Evolutionary conservation across 805 yeast species (phyloP), one percentile per base, ranked within the genome.

Genomic region (Pichia thaimueangensis): DNA sequence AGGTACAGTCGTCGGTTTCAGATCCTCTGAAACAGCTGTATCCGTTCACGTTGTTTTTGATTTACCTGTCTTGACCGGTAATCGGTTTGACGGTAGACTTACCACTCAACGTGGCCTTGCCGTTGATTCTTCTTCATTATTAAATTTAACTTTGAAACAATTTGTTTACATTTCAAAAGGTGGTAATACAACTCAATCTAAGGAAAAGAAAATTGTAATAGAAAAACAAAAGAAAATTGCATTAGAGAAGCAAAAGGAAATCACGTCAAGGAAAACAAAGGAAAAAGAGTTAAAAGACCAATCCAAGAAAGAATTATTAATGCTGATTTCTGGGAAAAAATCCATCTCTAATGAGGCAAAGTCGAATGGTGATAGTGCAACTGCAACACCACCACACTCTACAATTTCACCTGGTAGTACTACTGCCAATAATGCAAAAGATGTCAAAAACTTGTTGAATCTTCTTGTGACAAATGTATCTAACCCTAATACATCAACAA

Each of bases 11-110:
- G 82, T 86, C 38, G 82, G 84, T 8, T 68, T 74, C 43, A 64
- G 64, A 20, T 63, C 74, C 4, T 69, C 77, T 31, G 86, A 86
- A 32, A 71, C 77, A 28, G 76, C 80, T 51, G 71, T 77, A 28
- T 75, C 77, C 9, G 67, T 93, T 43, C 87, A 84, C 49, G 80
- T 93, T 39, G 62, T 93, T 29, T 93, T 91, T 70, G 99, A 93
- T 57, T 64, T 73, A 43, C 85, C 89, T 31, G 69, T 91, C 43
- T 69, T 88, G 39, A 84, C 93, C 36, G 97, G 97, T 53, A 82
- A 79, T 57, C 78, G 73, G 21, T 70, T 93, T 65, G 85, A 80
- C 51, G 95, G 95, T 5, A 78, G 86, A 58, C 69, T 88, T 54
- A 65, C 64, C 40, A 74, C 91, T 5, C 83, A 79, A 54, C 79